Base-by-base conservation (phyloP, 2,329 filamentous ascomycete species). In the Samsoniella hepiali region DNA sequence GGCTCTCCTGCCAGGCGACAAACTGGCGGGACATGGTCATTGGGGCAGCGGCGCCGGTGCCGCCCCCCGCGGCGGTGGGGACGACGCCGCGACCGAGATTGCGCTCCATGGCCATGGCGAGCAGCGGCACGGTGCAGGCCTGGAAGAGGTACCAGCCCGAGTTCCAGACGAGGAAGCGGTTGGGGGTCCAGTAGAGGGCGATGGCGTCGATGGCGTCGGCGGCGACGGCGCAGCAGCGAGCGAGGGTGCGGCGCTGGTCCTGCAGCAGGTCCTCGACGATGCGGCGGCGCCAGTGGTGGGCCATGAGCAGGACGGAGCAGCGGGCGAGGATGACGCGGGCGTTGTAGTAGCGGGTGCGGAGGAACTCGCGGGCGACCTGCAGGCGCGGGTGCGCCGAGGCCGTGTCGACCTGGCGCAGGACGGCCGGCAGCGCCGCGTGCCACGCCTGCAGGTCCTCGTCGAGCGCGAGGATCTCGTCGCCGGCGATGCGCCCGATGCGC, bases 141-240 rank as follows among this genome's bases (percentile, higher is more conserved):
- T 74, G 72, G 63, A 74, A 74, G 8, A 74, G 68, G 51, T 73
- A 73, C 72, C 72, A 74, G 1, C 67, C 69, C 13, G 69, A 69
- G 64, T 71, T 72, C 72, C 72, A 74, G 17, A 72, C 72, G 29
- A 73, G 72, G 32, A 74, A 67, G 22, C 70, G 67, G 58, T 73
- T 74, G 6, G 71, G 72, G 0, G 68, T 72, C 72, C 72, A 74
- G 66, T 73, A 69, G 6, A 73, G 65, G 2, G 71, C 71, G 36
- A 72, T 72, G 17, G 69, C 65, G 50, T 74, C 69, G 15, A 74
- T 72, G n/a, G 72, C 71, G 62, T 74, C 70, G 11, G 63, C 59
- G 1, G 72, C 69, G 2, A 74, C 69, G 15, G 51, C 38, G 42
- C 72, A 71, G 57, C 71, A 73, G 6, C 62, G 63, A 2, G 70